Conservation (phyloP, 306 rosid species). For the Alnus glutinosa region DNA sequence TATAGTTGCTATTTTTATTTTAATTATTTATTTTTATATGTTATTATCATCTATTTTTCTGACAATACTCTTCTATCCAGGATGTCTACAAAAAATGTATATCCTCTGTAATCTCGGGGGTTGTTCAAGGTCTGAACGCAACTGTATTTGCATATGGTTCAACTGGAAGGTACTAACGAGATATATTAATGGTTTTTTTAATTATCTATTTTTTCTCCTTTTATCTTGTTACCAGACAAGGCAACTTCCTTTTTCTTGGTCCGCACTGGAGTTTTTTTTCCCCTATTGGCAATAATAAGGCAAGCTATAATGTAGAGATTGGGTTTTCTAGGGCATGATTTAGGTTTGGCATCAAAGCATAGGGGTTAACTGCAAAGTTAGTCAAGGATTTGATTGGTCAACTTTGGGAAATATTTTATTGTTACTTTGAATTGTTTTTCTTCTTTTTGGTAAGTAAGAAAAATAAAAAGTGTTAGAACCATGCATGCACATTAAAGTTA, state of each 20-base stretch:
- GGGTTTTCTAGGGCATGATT: not conserved
- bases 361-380: not conserved
- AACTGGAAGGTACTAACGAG: slow-evolving; percentile 55
- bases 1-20: not conserved
- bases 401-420: not conserved
- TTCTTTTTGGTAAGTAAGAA: not conserved
- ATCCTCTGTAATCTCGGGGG: slow-evolving; percentile 51
- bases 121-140: slow-evolving; percentile 65
- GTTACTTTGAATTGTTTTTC: not conserved
- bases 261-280: not conserved
- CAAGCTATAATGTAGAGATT: not conserved
- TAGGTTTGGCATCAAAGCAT: not conserved
- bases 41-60: slow-evolving; percentile 7
- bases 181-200: not conserved
- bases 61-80: slow-evolving; percentile 29
- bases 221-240: not conserved
- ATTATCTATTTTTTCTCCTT: not conserved
- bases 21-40: not conserved
- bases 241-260: not conserved
- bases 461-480: not conserved
- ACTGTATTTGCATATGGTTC: slow-evolving; percentile 70
- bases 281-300: not conserved
- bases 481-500: not conserved
- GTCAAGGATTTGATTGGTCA: not conserved
- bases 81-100: slow-evolving; percentile 54